Conservation (phyloP, 2,329 filamentous ascomycete species). For the Talaromyces islandicus region DNA sequence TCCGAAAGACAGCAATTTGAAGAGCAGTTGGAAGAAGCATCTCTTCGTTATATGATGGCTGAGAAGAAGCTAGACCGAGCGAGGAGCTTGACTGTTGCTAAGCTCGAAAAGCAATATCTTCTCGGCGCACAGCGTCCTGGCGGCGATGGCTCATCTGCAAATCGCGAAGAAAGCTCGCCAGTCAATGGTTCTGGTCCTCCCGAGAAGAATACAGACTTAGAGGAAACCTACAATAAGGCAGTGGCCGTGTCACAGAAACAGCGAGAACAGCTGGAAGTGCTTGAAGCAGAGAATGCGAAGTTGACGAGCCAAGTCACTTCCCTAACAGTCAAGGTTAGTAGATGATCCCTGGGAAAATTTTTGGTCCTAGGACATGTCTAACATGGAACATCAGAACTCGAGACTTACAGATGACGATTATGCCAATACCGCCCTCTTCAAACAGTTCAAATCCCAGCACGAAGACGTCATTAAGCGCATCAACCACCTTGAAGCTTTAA, state of each 20-base stretch:
- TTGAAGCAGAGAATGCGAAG: conserved; percentile 69
- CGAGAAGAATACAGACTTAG: conserved; percentile 59
- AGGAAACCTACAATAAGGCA: conserved; percentile 72
- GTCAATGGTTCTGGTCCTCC: conserved; percentile 51
- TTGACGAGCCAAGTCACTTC: conserved; percentile 74
- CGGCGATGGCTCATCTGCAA: conserved; percentile 41
- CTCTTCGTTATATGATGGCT: conserved; percentile 85
- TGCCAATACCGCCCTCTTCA: conserved; percentile 86
- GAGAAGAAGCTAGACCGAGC: conserved; percentile 90
- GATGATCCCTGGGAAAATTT: neutral
- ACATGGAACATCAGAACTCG: conserved; percentile 51
- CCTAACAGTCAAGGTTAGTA: conserved; percentile 52
- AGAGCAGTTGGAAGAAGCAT: conserved; percentile 81
- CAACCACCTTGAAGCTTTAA: conserved; percentile 85
- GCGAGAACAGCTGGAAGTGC: conserved; percentile 77
- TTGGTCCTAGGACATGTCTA: conserved; percentile 11
- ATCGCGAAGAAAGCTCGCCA: conserved; percentile 47
- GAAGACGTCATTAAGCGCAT: conserved; percentile 89
- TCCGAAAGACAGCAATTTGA: conserved; percentile 79
- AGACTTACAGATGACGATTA: conserved; percentile 88
- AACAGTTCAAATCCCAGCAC: conserved; percentile 79
- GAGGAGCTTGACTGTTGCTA: conserved; percentile 83
- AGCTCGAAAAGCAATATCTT: conserved; percentile 83
- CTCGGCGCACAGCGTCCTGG: conserved; percentile 54
- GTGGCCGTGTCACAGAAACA: conserved; percentile 71